Evolutionary conservation across 495 filamentous ascomycete genomes (phyloP), one percentile per base, ranked within the genome.

Genomic region (Trypethelium eluteriae): DNA sequence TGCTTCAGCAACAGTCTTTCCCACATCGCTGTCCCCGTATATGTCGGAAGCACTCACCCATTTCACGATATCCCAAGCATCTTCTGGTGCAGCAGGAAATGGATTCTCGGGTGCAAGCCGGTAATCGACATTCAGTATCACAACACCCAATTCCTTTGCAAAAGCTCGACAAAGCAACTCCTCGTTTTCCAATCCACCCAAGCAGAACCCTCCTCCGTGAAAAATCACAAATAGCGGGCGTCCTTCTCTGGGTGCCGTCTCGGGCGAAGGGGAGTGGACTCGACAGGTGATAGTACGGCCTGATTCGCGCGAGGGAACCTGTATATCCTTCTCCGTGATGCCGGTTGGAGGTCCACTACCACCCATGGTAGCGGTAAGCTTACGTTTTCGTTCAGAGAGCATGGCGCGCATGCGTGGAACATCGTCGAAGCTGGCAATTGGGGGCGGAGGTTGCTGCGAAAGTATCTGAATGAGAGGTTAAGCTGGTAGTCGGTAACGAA

Each of bases 41-140:
- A 4, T 35, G 35, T 11, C 12, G n/a, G 34, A 9, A 25, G 11
- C 16, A 46, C 57, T n/a, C 66, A 82, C 75, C 82, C 83, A 83
- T 69, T 78, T 73, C 62, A 82, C 69, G 6, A 77, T 78, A 71
- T 84, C 81, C 75, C 77, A 82, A 53, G 77, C 73, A 70, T 85
- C 83, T 16, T 84, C 65, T 9, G 76, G 66, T 25, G 77, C 71
- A 1, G 75, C 73, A 0, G 82, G 82, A 67, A 81, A 85, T n/a
- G 74, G 72, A 64, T 80, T 64, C 61, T 83, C 81, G 1, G 82
- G 81, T 0, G 79, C 78, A 3, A 81, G 73, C 35, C 67, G 36
- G 18, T 57, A 12, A 38, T 39, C 64, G 67, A 34, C 18, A 63
- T 39, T 41, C 53, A 39, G n/a, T 18, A 50, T 61, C 18, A 49